A percentile compares a stretch with the other conserved stretches of the same genome.
Evolutionary conservation across 208 protist species (phyloP).

Genomic region (Acanthamoeba triangularis): DNA sequence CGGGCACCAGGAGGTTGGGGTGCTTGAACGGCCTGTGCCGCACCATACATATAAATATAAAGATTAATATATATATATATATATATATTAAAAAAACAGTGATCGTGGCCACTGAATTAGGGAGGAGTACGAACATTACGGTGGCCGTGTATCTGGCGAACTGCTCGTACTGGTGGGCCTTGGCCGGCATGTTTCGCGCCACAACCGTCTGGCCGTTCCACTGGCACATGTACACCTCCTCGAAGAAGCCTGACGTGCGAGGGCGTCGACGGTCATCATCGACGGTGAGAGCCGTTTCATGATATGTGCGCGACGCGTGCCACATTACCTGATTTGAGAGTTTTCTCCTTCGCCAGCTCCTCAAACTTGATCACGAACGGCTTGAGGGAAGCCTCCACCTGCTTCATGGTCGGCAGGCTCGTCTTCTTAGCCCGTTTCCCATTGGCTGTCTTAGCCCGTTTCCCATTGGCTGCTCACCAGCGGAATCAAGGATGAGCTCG

Average conservation of each 20-base stretch:
- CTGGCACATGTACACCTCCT: constrained; percentile 4
- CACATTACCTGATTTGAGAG: constrained; percentile 29
- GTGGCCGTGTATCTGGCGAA: neutral
- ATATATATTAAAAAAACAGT: too few species aligned
- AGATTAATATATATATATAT: too few species aligned
- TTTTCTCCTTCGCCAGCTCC: neutral
- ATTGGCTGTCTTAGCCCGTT: too few species aligned
- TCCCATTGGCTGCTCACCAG: too few species aligned
- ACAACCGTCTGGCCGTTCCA: constrained; percentile 1
- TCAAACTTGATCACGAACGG: neutral
- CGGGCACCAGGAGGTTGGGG: neutral
- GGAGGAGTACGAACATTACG: neutral
- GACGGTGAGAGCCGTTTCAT: neutral
- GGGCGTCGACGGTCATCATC: neutral
- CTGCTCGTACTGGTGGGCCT: constrained; percentile 9
- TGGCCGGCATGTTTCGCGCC: neutral
- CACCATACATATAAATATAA: neutral
- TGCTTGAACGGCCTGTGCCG: neutral
- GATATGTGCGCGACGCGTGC: too few species aligned
- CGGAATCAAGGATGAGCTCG: too few species aligned
- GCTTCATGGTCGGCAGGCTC: neutral
- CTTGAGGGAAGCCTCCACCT: neutral
- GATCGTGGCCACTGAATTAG: too few species aligned
- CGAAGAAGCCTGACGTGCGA: neutral
- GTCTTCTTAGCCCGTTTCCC: too few species aligned